Evolutionary conservation across 176 grass and related monocot genomes (phyloP), one percentile per base, ranked within the genome.

Genomic region (Musa beccarii): DNA sequence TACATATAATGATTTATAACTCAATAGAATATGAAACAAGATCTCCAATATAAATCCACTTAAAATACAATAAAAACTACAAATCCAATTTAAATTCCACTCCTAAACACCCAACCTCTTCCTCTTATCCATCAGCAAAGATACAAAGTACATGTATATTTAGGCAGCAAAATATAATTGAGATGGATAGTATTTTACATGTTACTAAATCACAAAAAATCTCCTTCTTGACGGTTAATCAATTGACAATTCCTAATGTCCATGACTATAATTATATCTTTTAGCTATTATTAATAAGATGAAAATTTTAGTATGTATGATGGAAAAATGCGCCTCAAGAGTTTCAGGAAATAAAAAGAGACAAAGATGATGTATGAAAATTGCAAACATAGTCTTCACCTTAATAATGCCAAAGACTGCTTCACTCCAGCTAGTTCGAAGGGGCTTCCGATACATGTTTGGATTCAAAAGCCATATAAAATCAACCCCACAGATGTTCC

Each of bases 391-490:
- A 71, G 79, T 79, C 49, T 12, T 53, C 81, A 96, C 92, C 83
- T 96, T 96, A 70, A 96, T 92, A 73, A 96, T 96, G 72, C 83
- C 78, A 84, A 92, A 85, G 17, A 92, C 92, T 82, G 92, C 87
- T 89, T 92, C 83, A 75, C 89, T 96, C 92, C 92, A 96, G 85
- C 92, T 92, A 77, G 89, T 86, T 82, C 92, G 87, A 71, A 96
- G 83, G 70, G 83, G 85, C 67, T 96, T 92, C 85, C 85, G 80
- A 13, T 76, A 81, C 74, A 86, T 88, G 59, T 88, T 85, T 55
- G 92, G 92, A 81, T 96, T 96, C 49, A 92, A 71, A 79, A 96
- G 87, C 92, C 92, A 96, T 86, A 96, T 96, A 74, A 96, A 96
- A 76, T 96, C 92, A 70, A 96, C 92, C 65, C 89, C 92, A 20